These are phyloP conservation scores for Lachnellula subtilissima DNA, from an alignment of 2,329 filamentous ascomycete genomes.

Conservation along the genomic window DNA sequence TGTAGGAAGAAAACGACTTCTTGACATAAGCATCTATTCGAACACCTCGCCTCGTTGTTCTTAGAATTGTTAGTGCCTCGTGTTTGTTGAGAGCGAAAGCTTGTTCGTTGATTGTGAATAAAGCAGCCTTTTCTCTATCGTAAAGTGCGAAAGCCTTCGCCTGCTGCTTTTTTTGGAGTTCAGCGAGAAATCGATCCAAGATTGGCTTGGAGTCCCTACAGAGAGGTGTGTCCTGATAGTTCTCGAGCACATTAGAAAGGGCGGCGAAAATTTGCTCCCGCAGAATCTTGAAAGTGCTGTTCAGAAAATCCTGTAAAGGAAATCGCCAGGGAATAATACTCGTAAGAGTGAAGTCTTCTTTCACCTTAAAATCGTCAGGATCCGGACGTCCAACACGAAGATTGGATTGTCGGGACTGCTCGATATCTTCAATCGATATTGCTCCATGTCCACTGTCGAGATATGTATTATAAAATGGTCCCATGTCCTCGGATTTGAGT, in stretches of 20 bases:
- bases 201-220: slow-evolving; percentile 4
- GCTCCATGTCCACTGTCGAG: slow-evolving; percentile 3
- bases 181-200: slow-evolving; percentile 11
- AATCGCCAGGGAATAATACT: slow-evolving; percentile 54
- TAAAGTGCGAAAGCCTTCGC: slow-evolving; percentile 5
- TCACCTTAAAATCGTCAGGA: slow-evolving; percentile 55
- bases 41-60: slow-evolving; percentile 44
- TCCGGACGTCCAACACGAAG: slow-evolving; percentile 54
- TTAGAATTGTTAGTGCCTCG: slow-evolving; percentile 43
- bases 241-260: slow-evolving; percentile 4
- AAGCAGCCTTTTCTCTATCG: slow-evolving; percentile 5
- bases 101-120: slow-evolving; percentile 21
- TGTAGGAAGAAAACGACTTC: neutral
- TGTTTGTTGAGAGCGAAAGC: slow-evolving; percentile 42
- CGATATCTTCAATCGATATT: slow-evolving; percentile 38
- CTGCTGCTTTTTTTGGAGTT: slow-evolving; percentile 2
- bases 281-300: slow-evolving; percentile 45
- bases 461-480: slow-evolving; percentile 7
- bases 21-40: slow-evolving; percentile 41
- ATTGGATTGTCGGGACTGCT: slow-evolving; percentile 48
- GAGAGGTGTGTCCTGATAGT: slow-evolving; percentile 12
- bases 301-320: slow-evolving; percentile 43
- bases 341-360: slow-evolving; percentile 52
- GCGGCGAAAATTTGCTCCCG: slow-evolving; percentile 29
- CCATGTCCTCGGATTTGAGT: neutral